Conservation (phyloP, 75 land plant genomes). For the Adiantum capillusveneris region DNA sequence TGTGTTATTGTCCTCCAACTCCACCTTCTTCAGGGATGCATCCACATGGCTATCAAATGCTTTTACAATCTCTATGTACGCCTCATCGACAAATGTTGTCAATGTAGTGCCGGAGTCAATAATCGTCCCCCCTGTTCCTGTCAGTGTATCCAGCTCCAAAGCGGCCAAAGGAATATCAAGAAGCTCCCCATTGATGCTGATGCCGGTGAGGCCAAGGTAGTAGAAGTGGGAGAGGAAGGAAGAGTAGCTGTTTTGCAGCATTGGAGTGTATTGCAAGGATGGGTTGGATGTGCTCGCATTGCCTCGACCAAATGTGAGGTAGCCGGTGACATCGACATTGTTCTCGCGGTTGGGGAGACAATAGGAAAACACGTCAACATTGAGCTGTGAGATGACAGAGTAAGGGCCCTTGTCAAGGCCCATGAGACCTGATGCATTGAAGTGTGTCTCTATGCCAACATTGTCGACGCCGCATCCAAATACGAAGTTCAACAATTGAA, state of each 20-base stretch:
- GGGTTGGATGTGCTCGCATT: neutral
- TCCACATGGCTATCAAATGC: neutral
- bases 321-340: neutral
- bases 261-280: neutral
- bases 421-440: neutral
- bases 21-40: no score
- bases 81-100: neutral
- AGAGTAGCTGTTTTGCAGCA: neutral
- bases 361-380: constrained; percentile 9
- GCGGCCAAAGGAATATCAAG: neutral
- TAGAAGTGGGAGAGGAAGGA: neutral
- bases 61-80: neutral
- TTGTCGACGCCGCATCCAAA: neutral
- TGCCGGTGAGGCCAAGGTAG: neutral
- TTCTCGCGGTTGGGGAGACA: constrained; percentile 4
- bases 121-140: neutral
- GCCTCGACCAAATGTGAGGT: neutral
- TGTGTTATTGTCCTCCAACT: no score
- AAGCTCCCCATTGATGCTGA: neutral
- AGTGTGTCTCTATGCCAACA: neutral
- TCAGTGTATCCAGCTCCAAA: neutral
- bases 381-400: neutral
- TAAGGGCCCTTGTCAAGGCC: neutral
- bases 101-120: constrained; percentile 3
- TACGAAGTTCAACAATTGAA: no score